A percentile compares a stretch with the other conserved stretches of the same genome.
Evolutionary conservation across 768 basidiomycete genomes (phyloP).

Genomic region (Sarcodon sp.): DNA sequence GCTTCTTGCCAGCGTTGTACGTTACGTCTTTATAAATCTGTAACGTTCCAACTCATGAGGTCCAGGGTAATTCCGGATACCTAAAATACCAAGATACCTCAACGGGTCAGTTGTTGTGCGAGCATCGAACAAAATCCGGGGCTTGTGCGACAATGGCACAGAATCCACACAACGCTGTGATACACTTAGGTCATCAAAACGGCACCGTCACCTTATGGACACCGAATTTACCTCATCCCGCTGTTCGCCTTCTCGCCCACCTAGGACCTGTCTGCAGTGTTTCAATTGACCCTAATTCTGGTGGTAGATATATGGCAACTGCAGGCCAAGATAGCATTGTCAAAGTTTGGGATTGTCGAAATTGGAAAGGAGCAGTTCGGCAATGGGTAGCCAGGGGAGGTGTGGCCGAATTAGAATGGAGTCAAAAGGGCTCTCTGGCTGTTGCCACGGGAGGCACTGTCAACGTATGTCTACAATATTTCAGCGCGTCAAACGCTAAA

Average conservation of each 20-base stretch:
- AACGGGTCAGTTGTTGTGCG: conserved; percentile 74
- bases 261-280: conserved; percentile 75
- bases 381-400: conserved; percentile 66
- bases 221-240: conserved; percentile 84
- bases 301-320: conserved; percentile 87
- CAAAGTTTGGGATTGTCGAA: conserved; percentile 95
- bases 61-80: conserved; percentile 76
- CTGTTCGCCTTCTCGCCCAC: conserved; percentile 86
- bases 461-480: conserved; percentile 35
- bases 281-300: conserved; percentile 72
- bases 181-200: conserved; percentile 90
- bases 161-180: conserved; percentile 87
- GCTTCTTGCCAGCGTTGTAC: conserved; percentile 74
- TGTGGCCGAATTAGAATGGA: conserved; percentile 68
- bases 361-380: conserved; percentile 84
- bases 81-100: conserved; percentile 97
- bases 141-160: conserved; percentile 78
- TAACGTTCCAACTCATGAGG: background rate
- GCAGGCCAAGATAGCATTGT: conserved; percentile 79
- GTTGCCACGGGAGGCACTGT: conserved; percentile 77
- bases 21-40: conserved; percentile 15
- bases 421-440: conserved; percentile 70
- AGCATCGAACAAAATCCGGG: conserved; percentile 86
- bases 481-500: background rate
- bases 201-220: conserved; percentile 96